A percentile compares a stretch with the other conserved stretches of the same genome.
Conservation (phyloP, 2,329 filamentous ascomycete genomes). For the Trichoderma breve region DNA sequence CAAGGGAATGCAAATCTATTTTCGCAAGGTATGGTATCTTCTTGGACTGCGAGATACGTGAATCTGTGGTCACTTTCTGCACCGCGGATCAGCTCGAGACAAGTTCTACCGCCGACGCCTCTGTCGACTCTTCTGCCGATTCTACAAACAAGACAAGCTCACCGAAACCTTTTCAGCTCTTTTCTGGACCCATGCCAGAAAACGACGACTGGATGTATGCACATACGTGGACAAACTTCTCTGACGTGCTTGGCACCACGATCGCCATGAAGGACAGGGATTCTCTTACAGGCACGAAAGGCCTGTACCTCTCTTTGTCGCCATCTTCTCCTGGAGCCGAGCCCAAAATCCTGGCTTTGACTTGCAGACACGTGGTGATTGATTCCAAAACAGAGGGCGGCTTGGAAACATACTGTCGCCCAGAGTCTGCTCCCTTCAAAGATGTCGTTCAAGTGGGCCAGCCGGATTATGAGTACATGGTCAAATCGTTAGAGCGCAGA, state of each 20-base stretch:
- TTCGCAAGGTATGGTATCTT: not conserved
- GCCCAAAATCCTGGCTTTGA: not conserved
- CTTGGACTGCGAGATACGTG: slow-evolving; percentile 11
- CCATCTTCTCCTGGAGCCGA: not conserved
- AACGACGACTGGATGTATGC: not conserved
- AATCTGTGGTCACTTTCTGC: not conserved
- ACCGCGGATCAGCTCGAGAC: not conserved
- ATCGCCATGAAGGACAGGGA: not conserved
- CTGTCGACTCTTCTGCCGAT: not conserved
- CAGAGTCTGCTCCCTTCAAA: not conserved
- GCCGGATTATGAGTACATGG: not conserved
- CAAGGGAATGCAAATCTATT: not conserved
- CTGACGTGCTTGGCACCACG: not conserved
- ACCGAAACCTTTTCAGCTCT: not conserved
- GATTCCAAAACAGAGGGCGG: not conserved
- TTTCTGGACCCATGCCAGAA: not conserved
- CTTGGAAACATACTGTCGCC: not conserved
- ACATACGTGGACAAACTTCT: not conserved
- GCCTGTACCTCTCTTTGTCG: not conserved
- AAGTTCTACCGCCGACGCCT: not conserved
- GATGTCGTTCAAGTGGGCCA: slow-evolving; percentile 6
- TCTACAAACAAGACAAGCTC: not conserved
- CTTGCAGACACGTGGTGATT: slow-evolving; percentile 1
- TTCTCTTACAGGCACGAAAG: not conserved
- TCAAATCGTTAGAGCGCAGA: not conserved